Evolutionary conservation across 345 rosid genomes (phyloP).

Genomic region (Diplotaxis tenuifolia): DNA sequence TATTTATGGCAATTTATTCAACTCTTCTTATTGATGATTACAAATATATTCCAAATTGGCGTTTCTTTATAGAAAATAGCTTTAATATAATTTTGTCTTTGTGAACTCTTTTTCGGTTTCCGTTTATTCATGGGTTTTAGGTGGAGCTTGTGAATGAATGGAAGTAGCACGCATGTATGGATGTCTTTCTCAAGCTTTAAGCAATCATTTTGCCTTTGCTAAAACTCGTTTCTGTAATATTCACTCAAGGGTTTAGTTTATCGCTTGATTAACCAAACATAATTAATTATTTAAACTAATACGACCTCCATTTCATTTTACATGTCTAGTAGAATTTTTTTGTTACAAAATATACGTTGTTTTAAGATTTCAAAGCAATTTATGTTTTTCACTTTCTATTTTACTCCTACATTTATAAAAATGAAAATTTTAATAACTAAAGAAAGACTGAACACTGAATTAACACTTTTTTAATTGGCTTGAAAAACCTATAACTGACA

Average conservation of each 20-base stretch:
- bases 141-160: conserved; percentile 36
- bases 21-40: conserved; percentile 6
- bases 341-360: too few relatives aligned
- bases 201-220: conserved; percentile 29
- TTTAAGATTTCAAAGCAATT: too few relatives aligned
- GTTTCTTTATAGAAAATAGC: not conserved
- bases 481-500: too few relatives aligned
- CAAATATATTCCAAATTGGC: conserved; percentile 1
- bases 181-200: conserved; percentile 36
- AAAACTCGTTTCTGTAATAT: conserved; percentile 25
- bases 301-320: too few relatives aligned
- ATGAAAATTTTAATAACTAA: too few relatives aligned
- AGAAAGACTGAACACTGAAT: too few relatives aligned
- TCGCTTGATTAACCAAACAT: not conserved
- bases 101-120: conserved; percentile 13
- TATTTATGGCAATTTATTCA: conserved; percentile 30
- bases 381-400: too few relatives aligned
- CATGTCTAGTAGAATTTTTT: too few relatives aligned
- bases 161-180: conserved; percentile 37
- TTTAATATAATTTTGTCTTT: not conserved
- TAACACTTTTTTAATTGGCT: too few relatives aligned
- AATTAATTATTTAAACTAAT: not conserved
- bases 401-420: too few relatives aligned
- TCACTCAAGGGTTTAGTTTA: conserved; percentile 9
- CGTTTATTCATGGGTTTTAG: conserved; percentile 33